These are phyloP conservation scores for Boletellus ananas DNA, from an alignment of 768 basidiomycete species.

Conservation along the genomic window DNA sequence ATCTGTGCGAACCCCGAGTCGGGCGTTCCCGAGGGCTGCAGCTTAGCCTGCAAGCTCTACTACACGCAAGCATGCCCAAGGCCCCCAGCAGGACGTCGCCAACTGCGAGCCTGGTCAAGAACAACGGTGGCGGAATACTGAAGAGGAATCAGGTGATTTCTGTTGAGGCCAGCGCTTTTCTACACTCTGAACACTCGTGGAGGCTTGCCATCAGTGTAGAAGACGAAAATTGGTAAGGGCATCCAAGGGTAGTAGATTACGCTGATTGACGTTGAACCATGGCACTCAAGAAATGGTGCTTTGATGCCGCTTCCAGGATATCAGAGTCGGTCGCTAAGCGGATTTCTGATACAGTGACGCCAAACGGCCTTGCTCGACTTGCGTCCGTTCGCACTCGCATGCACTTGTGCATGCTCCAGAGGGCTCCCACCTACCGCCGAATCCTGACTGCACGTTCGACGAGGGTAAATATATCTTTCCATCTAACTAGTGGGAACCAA, in stretches of 20 bases:
- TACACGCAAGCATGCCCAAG: slow-evolving; percentile 37
- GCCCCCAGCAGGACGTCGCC: slow-evolving; percentile 13
- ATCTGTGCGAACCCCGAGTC: not conserved
- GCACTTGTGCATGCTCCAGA: slow-evolving; percentile 59
- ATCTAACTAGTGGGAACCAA: not conserved
- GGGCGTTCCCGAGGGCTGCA: not conserved
- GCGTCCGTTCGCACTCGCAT: slow-evolving; percentile 71
- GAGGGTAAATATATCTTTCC: slow-evolving; percentile 43
- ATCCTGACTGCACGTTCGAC: slow-evolving; percentile 74
- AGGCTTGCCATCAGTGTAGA: slow-evolving; percentile 59
- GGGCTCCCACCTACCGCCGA: slow-evolving; percentile 48
- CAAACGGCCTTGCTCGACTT: slow-evolving; percentile 73
- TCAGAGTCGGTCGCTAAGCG: slow-evolving; percentile 3
- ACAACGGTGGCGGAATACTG: slow-evolving; percentile 4
- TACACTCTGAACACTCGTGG: not conserved
- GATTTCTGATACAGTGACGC: slow-evolving; percentile 54
- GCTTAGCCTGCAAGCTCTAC: too few relatives aligned
- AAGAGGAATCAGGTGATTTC: slow-evolving; percentile 25
- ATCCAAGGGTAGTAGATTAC: slow-evolving; percentile 1
- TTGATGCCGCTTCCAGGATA: slow-evolving; percentile 8
- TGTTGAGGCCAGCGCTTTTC: not conserved
- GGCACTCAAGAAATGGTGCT: slow-evolving; percentile 55
- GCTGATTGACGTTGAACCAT: slow-evolving; percentile 12
- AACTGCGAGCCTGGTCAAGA: slow-evolving; percentile 1
- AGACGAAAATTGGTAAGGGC: slow-evolving; percentile 63